Conservation (phyloP, 768 basidiomycete genomes). For the Panaeolus cyanescens region DNA sequence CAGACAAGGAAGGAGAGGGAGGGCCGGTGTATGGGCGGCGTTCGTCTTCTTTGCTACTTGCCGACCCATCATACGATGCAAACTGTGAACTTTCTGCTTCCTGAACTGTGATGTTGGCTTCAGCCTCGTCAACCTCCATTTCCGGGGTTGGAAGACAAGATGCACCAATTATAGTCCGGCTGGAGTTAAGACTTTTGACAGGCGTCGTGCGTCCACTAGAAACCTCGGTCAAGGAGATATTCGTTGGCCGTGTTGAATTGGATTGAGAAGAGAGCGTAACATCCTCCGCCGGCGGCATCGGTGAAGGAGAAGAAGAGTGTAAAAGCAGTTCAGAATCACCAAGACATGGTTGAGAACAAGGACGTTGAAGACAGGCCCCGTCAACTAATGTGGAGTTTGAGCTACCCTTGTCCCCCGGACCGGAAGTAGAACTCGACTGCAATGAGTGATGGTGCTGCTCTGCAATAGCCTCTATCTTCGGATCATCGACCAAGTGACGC, state of each 20-base stretch:
- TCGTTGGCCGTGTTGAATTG: slow-evolving; percentile 1
- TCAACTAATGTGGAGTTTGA: not conserved
- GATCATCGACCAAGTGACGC: not conserved
- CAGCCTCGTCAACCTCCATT: slow-evolving; percentile 16
- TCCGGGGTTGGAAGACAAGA: slow-evolving; percentile 26
- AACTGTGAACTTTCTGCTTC: not conserved
- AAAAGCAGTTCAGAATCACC: slow-evolving; percentile 2
- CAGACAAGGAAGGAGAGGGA: slow-evolving; percentile 21
- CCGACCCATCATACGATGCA: not conserved
- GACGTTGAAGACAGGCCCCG: not conserved
- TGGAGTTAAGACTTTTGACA: not conserved
- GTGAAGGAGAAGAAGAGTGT: slow-evolving; percentile 12
- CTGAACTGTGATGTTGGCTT: not conserved
- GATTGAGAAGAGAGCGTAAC: not conserved
- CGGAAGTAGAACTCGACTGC: not conserved
- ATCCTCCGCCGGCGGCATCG: slow-evolving; percentile 3
- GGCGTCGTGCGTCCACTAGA: not conserved
- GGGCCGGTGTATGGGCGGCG: slow-evolving; percentile 10
- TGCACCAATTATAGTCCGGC: slow-evolving; percentile 10
- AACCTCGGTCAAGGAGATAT: not conserved
- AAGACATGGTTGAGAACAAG: not conserved
- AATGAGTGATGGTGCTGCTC: not conserved
- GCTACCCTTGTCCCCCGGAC: not conserved
- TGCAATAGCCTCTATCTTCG: slow-evolving; percentile 3
- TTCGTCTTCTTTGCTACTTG: not conserved